phyloP scores from a whole-genome alignment of 495 filamentous ascomycete genomes.

The Aspergillus diversus region DNA sequence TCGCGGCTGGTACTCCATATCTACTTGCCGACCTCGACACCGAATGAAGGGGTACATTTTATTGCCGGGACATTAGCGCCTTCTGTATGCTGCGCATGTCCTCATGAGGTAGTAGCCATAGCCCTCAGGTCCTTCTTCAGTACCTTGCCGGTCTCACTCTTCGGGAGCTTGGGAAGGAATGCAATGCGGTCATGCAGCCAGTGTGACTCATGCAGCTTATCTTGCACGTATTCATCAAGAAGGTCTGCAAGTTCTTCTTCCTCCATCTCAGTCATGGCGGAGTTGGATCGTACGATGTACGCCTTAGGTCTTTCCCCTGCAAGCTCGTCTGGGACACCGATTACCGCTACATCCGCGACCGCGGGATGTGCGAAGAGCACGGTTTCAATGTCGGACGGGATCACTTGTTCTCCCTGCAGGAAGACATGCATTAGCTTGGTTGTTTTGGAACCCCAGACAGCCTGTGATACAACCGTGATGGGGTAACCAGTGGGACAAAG shows the following conservation, averaged over 20 bases:
- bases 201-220: conserved; percentile 29
- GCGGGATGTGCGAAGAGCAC: conserved; percentile 72
- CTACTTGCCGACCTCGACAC: too few species aligned
- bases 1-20: too few species aligned
- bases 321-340: conserved; percentile 64
- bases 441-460: background rate
- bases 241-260: conserved; percentile 37
- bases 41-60: too few species aligned
- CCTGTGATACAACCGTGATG: too few species aligned
- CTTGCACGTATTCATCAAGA: conserved; percentile 39
- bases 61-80: background rate
- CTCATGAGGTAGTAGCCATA: conserved; percentile 1
- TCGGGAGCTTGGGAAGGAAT: conserved; percentile 75
- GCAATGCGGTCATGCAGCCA: conserved; percentile 42
- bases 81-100: background rate
- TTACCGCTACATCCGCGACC: conserved; percentile 74
- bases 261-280: conserved; percentile 32
- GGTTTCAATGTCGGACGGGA: conserved; percentile 78
- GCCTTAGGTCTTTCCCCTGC: conserved; percentile 78
- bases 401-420: conserved; percentile 67
- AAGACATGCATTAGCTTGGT: background rate
- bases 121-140: conserved; percentile 63
- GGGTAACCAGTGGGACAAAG: too few species aligned
- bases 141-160: conserved; percentile 79
- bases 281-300: conserved; percentile 64